phyloP scores from a whole-genome alignment of 345 rosid genomes.

The Excoecaria agallocha region DNA sequence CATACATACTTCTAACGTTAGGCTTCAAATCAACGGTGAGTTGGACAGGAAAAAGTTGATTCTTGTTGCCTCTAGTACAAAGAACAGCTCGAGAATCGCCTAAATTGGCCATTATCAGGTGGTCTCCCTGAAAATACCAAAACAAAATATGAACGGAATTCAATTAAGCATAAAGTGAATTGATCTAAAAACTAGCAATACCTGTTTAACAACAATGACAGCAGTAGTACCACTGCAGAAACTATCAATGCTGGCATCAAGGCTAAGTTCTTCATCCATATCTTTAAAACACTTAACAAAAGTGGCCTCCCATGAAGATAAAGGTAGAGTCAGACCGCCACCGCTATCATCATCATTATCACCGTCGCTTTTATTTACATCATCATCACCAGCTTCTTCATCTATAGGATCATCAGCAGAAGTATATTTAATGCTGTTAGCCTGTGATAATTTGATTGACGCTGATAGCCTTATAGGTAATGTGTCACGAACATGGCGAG shows the following conservation, averaged over 20 bases:
- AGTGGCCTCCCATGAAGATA: slow-evolving; percentile 42
- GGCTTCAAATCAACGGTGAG: slow-evolving; percentile 90
- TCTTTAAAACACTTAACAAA: slow-evolving; percentile 51
- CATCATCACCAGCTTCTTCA: slow-evolving; percentile 4
- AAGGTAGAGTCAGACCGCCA: background rate
- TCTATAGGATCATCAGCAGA: background rate
- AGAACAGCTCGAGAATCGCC: slow-evolving; percentile 97
- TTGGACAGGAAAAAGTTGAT: slow-evolving; percentile 65
- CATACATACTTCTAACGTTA: slow-evolving; percentile 59
- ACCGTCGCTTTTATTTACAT: background rate
- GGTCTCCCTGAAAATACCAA: slow-evolving; percentile 57
- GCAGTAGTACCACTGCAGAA: slow-evolving; percentile 92
- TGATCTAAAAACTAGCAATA: slow-evolving; percentile 14
- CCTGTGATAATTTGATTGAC: slow-evolving; percentile 37
- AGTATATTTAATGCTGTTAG: slow-evolving; percentile 15
- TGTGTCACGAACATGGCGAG: slow-evolving; percentile 58
- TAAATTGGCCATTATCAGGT: slow-evolving; percentile 76
- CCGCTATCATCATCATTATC: background rate
- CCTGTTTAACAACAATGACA: slow-evolving; percentile 69
- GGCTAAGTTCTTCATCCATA: slow-evolving; percentile 67
- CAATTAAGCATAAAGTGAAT: too few relatives aligned
- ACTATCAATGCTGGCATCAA: slow-evolving; percentile 58
- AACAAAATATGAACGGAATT: background rate
- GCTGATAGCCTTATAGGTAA: slow-evolving; percentile 70
- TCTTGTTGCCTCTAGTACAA: slow-evolving; percentile 53